Evolutionary conservation across 2,329 filamentous ascomycete genomes (phyloP).

Genomic region (Penicillium sp.): DNA sequence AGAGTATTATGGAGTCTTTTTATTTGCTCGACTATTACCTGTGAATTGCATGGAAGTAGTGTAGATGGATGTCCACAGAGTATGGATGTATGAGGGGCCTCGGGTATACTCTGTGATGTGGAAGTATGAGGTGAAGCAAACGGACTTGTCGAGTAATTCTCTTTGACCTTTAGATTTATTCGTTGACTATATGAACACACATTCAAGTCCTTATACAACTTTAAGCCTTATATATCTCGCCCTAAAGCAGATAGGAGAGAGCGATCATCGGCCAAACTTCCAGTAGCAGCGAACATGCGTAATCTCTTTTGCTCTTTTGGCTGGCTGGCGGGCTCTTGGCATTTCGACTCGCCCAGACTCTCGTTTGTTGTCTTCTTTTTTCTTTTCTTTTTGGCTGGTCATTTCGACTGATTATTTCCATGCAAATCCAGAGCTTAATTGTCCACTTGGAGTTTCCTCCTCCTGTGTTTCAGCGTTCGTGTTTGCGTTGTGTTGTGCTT

Average conservation of each 20-base stretch:
- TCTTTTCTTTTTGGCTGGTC: constrained; percentile 16
- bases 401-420: neutral
- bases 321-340: constrained; percentile 17
- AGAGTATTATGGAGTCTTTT: neutral
- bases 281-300: constrained; percentile 16
- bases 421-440: neutral
- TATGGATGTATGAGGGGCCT: neutral
- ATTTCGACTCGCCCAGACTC: constrained; percentile 15
- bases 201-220: neutral
- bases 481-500: neutral
- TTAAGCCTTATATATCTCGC: neutral
- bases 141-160: neutral
- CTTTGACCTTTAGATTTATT: neutral
- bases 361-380: constrained; percentile 15
- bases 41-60: neutral
- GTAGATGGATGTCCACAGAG: neutral
- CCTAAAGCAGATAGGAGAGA: constrained; percentile 11
- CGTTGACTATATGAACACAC: neutral
- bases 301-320: constrained; percentile 11
- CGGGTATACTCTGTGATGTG: neutral
- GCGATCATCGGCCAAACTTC: constrained; percentile 17
- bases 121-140: neutral
- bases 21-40: neutral
- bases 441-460: neutral
- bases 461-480: neutral